Evolutionary conservation across 2,329 filamentous ascomycete genomes (phyloP).

Genomic region (Emmonsia crescens): DNA sequence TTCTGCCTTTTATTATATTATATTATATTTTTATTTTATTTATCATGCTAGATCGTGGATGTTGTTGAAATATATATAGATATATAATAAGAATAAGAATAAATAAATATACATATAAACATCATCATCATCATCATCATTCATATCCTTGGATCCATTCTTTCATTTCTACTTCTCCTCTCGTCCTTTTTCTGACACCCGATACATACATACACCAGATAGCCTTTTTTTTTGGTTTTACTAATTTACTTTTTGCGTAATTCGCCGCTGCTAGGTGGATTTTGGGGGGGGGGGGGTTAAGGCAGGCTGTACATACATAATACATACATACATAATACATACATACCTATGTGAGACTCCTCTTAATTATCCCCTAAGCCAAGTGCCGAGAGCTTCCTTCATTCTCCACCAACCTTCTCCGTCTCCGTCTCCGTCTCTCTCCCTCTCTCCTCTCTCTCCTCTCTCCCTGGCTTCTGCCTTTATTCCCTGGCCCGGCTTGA

Average conservation of each 20-base stretch:
- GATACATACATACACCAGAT: too few species aligned
- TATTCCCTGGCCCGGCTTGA: neutral
- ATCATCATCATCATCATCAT: neutral
- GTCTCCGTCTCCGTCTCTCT: too few species aligned
- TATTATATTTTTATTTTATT: too few species aligned
- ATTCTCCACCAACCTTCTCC: slow-evolving; percentile 26
- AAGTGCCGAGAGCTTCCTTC: slow-evolving; percentile 8
- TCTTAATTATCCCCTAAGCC: neutral
- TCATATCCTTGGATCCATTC: neutral
- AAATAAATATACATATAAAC: too few species aligned
- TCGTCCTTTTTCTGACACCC: slow-evolving; percentile 15
- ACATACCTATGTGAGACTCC: slow-evolving; percentile 8
- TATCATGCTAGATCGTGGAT: neutral
- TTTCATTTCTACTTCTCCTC: neutral
- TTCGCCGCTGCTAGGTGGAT: slow-evolving; percentile 14
- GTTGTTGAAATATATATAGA: neutral
- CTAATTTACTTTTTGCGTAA: slow-evolving; percentile 18
- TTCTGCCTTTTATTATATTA: too few species aligned
- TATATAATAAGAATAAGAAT: neutral
- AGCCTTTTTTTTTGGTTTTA: slow-evolving; percentile 23
- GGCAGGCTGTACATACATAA: too few species aligned
- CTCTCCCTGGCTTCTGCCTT: too few species aligned
- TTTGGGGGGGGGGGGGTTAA: too few species aligned
- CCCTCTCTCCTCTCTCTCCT: too few species aligned
- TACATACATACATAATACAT: too few species aligned